A percentile compares a stretch with the other conserved stretches of the same genome.
These are phyloP conservation scores for Passiflora organensis DNA, from an alignment of 345 rosid species.

Conservation along the genomic window DNA sequence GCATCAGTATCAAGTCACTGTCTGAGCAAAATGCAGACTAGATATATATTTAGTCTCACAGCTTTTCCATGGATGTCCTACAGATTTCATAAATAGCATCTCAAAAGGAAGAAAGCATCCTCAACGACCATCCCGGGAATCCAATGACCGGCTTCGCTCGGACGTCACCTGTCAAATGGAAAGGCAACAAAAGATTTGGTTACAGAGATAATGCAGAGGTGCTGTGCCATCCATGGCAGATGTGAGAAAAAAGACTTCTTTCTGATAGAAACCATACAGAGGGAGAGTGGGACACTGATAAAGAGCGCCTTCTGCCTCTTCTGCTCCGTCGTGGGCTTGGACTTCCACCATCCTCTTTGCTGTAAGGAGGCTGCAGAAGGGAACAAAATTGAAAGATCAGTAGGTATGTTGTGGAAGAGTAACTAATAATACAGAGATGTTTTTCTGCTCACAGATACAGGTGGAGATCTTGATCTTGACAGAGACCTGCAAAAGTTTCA, in stretches of 20 bases:
- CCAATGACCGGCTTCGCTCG: slow-evolving; percentile 25
- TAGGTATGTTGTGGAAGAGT: slow-evolving; percentile 1
- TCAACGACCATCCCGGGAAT: slow-evolving; percentile 1
- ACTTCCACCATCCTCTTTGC: slow-evolving; percentile 22
- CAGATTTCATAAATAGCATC: background rate
- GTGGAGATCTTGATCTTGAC: slow-evolving; percentile 57
- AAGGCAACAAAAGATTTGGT: too few species aligned
- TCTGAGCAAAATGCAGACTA: too few species aligned
- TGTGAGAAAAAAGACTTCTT: background rate
- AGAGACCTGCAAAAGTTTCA: slow-evolving; percentile 55
- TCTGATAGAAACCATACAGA: slow-evolving; percentile 27
- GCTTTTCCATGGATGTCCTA: too few species aligned
- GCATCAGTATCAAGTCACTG: too few species aligned
- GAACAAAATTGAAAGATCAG: too few species aligned
- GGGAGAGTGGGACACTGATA: slow-evolving; percentile 32
- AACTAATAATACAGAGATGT: background rate
- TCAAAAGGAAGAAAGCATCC: background rate
- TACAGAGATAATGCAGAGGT: too few species aligned
- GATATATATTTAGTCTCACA: too few species aligned
- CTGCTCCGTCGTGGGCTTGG: slow-evolving; percentile 11
- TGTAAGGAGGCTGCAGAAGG: slow-evolving; percentile 13
- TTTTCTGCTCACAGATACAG: slow-evolving; percentile 50
- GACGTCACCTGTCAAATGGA: slow-evolving; percentile 45
- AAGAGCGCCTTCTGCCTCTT: slow-evolving; percentile 13
- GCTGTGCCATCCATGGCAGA: slow-evolving; percentile 1